These are phyloP conservation scores for Acrocalymma vagum DNA, from an alignment of 2,329 filamentous ascomycete species.

Conservation along the genomic window DNA sequence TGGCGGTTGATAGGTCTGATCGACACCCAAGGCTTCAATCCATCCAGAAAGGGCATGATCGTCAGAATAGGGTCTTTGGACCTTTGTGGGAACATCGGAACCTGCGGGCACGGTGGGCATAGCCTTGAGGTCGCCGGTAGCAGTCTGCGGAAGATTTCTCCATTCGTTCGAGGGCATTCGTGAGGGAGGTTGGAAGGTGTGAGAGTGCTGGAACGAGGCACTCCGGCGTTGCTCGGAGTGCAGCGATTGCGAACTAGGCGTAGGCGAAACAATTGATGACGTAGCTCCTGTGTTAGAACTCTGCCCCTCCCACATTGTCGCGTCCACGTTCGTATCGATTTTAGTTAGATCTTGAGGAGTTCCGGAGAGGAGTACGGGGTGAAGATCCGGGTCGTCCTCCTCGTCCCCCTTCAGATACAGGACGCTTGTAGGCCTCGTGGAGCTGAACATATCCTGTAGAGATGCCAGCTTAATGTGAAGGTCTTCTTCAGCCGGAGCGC, in stretches of 20 bases:
- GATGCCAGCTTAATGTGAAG: slow-evolving; percentile 79
- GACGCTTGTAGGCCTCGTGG: slow-evolving; percentile 79
- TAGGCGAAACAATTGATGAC: slow-evolving; percentile 62
- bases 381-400: slow-evolving; percentile 79
- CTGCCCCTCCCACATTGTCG: slow-evolving; percentile 57
- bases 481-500: slow-evolving; percentile 69
- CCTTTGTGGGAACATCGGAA: slow-evolving; percentile 63
- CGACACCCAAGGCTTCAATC: slow-evolving; percentile 94
- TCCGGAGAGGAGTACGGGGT: slow-evolving; percentile 77
- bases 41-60: slow-evolving; percentile 76
- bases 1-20: slow-evolving; percentile 82
- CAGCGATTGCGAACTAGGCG: slow-evolving; percentile 56
- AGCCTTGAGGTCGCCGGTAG: slow-evolving; percentile 59
- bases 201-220: slow-evolving; percentile 55
- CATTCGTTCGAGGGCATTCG: slow-evolving; percentile 61
- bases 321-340: slow-evolving; percentile 52
- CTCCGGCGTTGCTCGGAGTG: slow-evolving; percentile 50
- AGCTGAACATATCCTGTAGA: slow-evolving; percentile 88
- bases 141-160: slow-evolving; percentile 65
- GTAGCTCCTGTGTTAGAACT: slow-evolving; percentile 66
- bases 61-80: slow-evolving; percentile 65
- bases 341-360: slow-evolving; percentile 70
- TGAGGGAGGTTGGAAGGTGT: slow-evolving; percentile 53
- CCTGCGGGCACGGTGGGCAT: slow-evolving; percentile 53
- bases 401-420: slow-evolving; percentile 81